Evolutionary conservation across 1,284 basidiomycete genomes (phyloP), one percentile per base, ranked within the genome.

Genomic region (Pseudozyma thailandica): DNA sequence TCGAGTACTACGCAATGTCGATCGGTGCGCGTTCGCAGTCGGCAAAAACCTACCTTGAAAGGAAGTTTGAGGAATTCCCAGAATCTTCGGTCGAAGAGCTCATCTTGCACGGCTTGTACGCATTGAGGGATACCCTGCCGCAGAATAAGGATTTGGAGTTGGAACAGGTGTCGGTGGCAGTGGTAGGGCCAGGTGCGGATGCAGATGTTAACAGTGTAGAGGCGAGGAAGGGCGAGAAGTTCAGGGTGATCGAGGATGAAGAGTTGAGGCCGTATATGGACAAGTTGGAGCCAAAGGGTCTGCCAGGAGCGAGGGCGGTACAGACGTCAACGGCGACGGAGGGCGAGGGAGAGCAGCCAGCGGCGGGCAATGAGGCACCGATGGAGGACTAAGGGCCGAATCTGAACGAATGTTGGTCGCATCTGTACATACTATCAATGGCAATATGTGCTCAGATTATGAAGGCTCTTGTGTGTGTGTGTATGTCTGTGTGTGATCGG

Each of bases 1-100:
- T 95, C 83, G 96, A 98, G 84, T 99, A 98, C 86, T 94, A 90
- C 82, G 96, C 96, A 42, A 96, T 98, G 89, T 94, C 93, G 27
- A 98, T 99, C 83, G 96, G 96, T 50, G 96, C 96, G 16, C 89
- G 96, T 47, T 93, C 90, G 84, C 96, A 98, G 85, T 94, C 92
- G 76, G 95, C 96, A 53, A 98, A 98, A 86, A 99, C 96, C 8
- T 98, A 98, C 83, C 87, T 99, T 27, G 96, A 99, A 86, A 91
- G 91, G 83, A 90, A 98, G 83, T 94, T 90, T 79, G 91, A 93
- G 81, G 88, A 87, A 75, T 98, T 98, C 81, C 20, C 54, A 15
- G 60, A 74, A 7, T 74, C 74, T 7, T 56, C 57, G 30, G 45
- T 75, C 16, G 79, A 82, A 26, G 55, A 65, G 13, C 52, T 82